Percentiles rank a stretch among this genome's conserved stretches.
phyloP scores from a whole-genome alignment of 345 rosid species.

The Trapa incisa region DNA sequence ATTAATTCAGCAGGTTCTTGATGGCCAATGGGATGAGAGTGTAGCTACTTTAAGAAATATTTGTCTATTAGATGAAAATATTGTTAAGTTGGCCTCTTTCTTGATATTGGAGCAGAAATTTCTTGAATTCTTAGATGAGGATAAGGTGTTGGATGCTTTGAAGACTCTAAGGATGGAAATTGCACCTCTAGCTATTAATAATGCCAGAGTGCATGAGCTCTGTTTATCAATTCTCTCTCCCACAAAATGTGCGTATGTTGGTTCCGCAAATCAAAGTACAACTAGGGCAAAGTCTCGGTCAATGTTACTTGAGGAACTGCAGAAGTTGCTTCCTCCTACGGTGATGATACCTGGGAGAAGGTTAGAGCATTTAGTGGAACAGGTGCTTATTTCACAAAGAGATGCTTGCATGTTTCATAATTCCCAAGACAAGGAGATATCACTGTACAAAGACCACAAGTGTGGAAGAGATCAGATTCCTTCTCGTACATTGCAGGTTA shows the following conservation, averaged over 20 bases:
- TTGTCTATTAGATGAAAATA: constrained; percentile 28
- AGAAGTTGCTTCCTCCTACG: constrained; percentile 40
- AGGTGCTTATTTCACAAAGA: constrained; percentile 46
- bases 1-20: constrained; percentile 35
- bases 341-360: constrained; percentile 48
- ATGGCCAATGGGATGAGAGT: constrained; percentile 49
- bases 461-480: constrained; percentile 28
- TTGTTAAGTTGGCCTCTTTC: constrained; percentile 40
- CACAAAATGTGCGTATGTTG: constrained; percentile 10
- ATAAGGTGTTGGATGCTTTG: constrained; percentile 39
- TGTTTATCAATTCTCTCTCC: constrained; percentile 31
- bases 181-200: constrained; percentile 32
- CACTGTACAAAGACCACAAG: constrained; percentile 25
- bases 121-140: constrained; percentile 33
- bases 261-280: constrained; percentile 18
- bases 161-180: constrained; percentile 56
- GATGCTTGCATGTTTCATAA: constrained; percentile 51
- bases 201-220: constrained; percentile 33
- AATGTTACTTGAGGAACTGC: constrained; percentile 41
- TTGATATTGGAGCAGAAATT: constrained; percentile 8
- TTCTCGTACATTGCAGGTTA: constrained; percentile 51
- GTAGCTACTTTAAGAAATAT: constrained; percentile 29
- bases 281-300: constrained; percentile 28
- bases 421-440: constrained; percentile 36
- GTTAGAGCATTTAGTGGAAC: constrained; percentile 55